Evolutionary conservation across 129 eudicot species (phyloP).

Genomic region (Saposhnikovia divaricata): DNA sequence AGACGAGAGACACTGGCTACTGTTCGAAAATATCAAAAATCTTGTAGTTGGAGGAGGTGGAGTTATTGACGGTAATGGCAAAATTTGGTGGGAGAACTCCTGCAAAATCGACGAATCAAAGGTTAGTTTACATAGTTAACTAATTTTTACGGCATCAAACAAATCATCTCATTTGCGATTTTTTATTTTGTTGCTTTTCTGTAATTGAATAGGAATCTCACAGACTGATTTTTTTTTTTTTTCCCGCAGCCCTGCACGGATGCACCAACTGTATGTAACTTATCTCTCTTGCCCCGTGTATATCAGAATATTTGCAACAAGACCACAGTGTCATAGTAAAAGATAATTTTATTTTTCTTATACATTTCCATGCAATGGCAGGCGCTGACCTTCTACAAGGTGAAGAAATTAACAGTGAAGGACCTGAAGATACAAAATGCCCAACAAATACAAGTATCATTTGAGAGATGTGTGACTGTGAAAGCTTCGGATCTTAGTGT

Average conservation of each 20-base stretch:
- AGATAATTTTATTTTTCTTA: too few relatives aligned
- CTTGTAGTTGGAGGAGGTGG: constrained; percentile 43
- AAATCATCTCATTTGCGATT: not conserved
- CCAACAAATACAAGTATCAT: constrained; percentile 64
- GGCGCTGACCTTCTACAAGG: constrained; percentile 70
- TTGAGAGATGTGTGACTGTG: constrained; percentile 49
- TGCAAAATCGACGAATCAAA: constrained; percentile 34
- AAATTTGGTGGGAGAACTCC: constrained; percentile 52
- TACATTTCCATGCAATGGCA: constrained; percentile 12
- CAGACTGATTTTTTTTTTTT: not conserved
- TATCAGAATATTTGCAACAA: not conserved
- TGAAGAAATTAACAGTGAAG: constrained; percentile 45
- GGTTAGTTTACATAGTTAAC: constrained; percentile 13
- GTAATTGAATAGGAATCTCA: not conserved
- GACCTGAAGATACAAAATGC: constrained; percentile 50
- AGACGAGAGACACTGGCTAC: constrained; percentile 31
- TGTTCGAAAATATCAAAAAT: constrained; percentile 27
- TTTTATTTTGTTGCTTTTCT: not conserved
- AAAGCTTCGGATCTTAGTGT: constrained; percentile 39
- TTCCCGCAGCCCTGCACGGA: constrained; percentile 17
- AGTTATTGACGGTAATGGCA: constrained; percentile 45
- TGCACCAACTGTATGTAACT: constrained; percentile 12
- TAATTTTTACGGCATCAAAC: too few relatives aligned
- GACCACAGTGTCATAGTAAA: too few relatives aligned
- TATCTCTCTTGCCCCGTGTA: not conserved